A percentile compares a stretch with the other conserved stretches of the same genome.
Evolutionary conservation across 2,329 filamentous ascomycete species (phyloP).

Genomic region (Aspergillus tanneri): DNA sequence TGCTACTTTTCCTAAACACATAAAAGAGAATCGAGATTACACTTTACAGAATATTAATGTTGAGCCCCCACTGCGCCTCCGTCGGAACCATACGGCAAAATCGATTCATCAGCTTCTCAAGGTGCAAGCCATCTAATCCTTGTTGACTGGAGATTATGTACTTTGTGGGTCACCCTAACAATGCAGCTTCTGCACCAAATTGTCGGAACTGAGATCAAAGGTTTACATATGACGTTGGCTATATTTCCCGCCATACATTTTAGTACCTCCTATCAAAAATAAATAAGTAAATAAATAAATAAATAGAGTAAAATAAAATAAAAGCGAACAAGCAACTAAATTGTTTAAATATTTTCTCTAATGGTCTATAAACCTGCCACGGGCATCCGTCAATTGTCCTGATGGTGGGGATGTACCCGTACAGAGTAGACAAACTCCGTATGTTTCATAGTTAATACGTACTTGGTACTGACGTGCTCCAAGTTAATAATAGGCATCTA

Average conservation of each 20-base stretch:
- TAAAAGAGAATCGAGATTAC: too few species aligned
- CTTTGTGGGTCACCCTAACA: constrained; percentile 14
- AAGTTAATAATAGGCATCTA: constrained; percentile 1
- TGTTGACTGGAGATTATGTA: constrained; percentile 10
- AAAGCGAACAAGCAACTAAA: too few species aligned
- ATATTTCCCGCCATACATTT: too few species aligned
- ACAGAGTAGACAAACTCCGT: too few species aligned
- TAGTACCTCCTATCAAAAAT: too few species aligned
- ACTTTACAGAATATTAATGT: too few species aligned
- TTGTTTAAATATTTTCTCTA: too few species aligned
- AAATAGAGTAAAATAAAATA: too few species aligned
- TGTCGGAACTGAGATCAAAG: constrained; percentile 25
- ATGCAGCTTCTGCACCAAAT: constrained; percentile 23
- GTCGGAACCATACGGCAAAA: neutral
- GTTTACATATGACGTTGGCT: constrained; percentile 3
- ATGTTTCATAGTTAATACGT: constrained; percentile 5
- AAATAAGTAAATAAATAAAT: too few species aligned
- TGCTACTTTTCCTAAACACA: neutral
- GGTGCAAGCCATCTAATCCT: constrained; percentile 13
- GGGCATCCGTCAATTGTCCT: too few species aligned
- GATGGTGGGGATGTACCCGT: neutral
- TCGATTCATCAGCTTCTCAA: constrained; percentile 8
- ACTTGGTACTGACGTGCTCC: neutral
- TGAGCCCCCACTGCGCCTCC: neutral
- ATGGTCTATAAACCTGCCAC: too few species aligned